Conservation (phyloP, 345 rosid species). For the Gossypium rotundifolium region DNA sequence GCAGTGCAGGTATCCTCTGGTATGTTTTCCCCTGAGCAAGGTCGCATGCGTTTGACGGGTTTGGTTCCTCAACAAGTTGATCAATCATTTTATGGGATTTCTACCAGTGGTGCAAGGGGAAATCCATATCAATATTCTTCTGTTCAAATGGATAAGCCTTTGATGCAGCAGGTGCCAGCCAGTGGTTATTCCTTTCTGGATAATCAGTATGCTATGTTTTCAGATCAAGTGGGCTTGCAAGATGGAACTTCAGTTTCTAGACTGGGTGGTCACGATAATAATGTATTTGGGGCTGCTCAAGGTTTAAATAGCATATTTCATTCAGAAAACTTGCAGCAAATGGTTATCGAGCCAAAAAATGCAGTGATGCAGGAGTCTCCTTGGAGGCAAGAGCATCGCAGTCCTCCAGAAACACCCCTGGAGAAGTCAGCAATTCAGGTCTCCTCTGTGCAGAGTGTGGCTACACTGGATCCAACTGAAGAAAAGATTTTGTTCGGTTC, state of each 20-base stretch:
- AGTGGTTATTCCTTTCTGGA: constrained; percentile 38
- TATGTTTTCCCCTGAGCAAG: constrained; percentile 53
- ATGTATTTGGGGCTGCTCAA: constrained; percentile 26
- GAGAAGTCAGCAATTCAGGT: constrained; percentile 32
- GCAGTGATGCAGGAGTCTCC: constrained; percentile 33
- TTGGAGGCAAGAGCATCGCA: constrained; percentile 32
- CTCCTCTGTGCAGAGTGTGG: constrained; percentile 41
- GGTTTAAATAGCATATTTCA: constrained; percentile 35
- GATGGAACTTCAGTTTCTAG: constrained; percentile 42
- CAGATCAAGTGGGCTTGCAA: constrained; percentile 40
- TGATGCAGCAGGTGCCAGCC: constrained; percentile 36
- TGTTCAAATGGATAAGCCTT: constrained; percentile 44
- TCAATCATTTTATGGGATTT: constrained; percentile 66
- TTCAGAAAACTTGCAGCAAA: constrained; percentile 39
- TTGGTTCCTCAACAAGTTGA: constrained; percentile 53
- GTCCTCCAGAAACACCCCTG: constrained; percentile 33
- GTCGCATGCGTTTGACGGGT: constrained; percentile 41
- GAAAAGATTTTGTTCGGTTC: constrained; percentile 81
- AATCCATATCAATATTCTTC: constrained; percentile 38
- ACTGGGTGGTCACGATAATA: constrained; percentile 44
- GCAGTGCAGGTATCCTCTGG: constrained; percentile 53
- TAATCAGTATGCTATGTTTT: constrained; percentile 42
- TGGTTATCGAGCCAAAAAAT: constrained; percentile 35
- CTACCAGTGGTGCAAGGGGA: constrained; percentile 42
- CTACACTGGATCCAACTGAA: constrained; percentile 83